Percentiles rank a stretch among this genome's conserved stretches.
These are phyloP conservation scores for Coccomyxa subellipsoidea DNA, from an alignment of 163 green algal species.

Conservation along the genomic window DNA sequence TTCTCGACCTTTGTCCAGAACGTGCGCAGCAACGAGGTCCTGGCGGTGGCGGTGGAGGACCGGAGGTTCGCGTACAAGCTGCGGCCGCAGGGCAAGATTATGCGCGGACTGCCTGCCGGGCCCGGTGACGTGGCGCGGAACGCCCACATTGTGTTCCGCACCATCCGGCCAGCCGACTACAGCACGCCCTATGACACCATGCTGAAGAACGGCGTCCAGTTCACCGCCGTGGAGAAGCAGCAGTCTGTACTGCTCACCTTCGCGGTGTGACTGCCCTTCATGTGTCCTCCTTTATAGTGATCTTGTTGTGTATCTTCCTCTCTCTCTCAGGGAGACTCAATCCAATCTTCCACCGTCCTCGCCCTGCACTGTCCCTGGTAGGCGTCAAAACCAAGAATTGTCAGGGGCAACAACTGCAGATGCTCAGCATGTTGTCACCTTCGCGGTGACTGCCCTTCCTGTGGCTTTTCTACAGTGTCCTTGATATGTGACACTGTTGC, in stretches of 20 bases:
- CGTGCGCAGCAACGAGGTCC: conserved; percentile 60
- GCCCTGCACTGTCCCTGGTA: too few relatives aligned
- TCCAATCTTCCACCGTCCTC: too few relatives aligned
- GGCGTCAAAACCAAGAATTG: too few relatives aligned
- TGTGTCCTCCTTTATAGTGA: background rate
- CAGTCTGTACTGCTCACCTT: conserved; percentile 52
- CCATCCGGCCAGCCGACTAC: conserved; percentile 68
- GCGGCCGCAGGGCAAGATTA: background rate
- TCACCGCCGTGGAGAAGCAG: conserved; percentile 64
- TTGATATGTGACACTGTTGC: too few relatives aligned
- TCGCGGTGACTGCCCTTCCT: too few relatives aligned
- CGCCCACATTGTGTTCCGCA: conserved; percentile 46
- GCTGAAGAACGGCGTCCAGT: conserved; percentile 58
- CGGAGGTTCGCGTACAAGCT: conserved; percentile 21
- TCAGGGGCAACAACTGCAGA: too few relatives aligned
- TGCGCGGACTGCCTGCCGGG: background rate
- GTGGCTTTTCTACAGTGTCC: too few relatives aligned
- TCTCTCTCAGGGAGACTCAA: too few relatives aligned
- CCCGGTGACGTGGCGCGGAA: conserved; percentile 1
- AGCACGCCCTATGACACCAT: conserved; percentile 66
- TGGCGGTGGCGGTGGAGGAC: conserved; percentile 56
- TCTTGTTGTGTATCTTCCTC: too few relatives aligned
- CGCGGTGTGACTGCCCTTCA: conserved; percentile 37
- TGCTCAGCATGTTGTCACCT: too few relatives aligned
- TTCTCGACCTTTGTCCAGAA: conserved; percentile 71